phyloP scores from a whole-genome alignment of 495 filamentous ascomycete species.

The Penicillium robsamsonii region DNA sequence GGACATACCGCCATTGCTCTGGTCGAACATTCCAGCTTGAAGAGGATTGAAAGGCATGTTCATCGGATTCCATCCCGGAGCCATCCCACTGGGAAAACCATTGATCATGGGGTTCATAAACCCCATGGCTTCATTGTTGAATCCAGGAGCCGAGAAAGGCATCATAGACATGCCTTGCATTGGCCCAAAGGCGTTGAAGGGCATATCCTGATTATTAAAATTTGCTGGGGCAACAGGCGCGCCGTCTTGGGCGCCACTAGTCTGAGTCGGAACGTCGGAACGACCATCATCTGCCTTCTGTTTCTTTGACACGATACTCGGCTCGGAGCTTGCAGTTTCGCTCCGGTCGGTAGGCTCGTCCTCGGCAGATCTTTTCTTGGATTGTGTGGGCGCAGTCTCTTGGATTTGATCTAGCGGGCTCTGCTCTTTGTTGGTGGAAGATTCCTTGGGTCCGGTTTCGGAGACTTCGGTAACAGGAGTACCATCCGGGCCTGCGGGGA shows the following conservation, averaged over 20 bases:
- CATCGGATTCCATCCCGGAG: constrained; percentile 49
- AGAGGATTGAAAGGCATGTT: constrained; percentile 45
- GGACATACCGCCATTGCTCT: constrained; percentile 29
- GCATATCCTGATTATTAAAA: constrained; percentile 38
- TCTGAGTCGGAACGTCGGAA: neutral
- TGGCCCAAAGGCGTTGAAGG: constrained; percentile 32
- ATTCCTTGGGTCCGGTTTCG: constrained; percentile 11
- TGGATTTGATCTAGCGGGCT: constrained; percentile 40
- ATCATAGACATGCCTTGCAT: constrained; percentile 42
- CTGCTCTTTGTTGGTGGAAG: constrained; percentile 23
- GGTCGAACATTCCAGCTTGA: constrained; percentile 48
- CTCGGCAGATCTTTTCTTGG: constrained; percentile 81
- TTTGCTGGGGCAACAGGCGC: neutral
- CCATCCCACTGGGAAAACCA: constrained; percentile 46
- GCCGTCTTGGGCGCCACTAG: constrained; percentile 16
- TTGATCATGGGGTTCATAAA: constrained; percentile 57
- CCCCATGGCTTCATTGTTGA: constrained; percentile 40
- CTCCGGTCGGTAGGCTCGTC: constrained; percentile 51
- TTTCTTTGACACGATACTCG: constrained; percentile 32
- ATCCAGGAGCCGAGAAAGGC: constrained; percentile 44
- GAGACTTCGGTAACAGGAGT: constrained; percentile 34
- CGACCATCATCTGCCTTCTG: constrained; percentile 32
- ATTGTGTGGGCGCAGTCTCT: constrained; percentile 23
- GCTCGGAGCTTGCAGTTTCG: constrained; percentile 18
- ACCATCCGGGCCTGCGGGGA: constrained; percentile 26